phyloP scores from a whole-genome alignment of 2,329 filamentous ascomycete genomes.

The Alternaria brassicae region DNA sequence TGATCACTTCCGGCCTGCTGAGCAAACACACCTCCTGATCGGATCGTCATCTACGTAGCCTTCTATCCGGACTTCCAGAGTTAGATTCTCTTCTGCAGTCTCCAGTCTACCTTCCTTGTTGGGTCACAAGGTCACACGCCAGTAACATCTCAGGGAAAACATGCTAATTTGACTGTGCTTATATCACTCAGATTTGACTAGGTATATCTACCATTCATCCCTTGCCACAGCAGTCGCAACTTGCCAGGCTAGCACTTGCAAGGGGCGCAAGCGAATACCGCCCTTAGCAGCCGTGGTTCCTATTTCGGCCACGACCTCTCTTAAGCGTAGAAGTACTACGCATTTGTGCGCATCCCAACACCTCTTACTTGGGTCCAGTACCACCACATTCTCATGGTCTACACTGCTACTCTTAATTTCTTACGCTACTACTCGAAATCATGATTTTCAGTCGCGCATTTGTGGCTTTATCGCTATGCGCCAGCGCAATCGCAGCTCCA shows the following conservation, averaged over 20 bases:
- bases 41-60: not conserved
- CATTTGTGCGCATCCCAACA: slow-evolving; percentile 12
- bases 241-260: slow-evolving; percentile 14
- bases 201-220: slow-evolving; percentile 9
- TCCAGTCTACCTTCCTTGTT: slow-evolving; percentile 1
- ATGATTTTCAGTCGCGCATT: slow-evolving; percentile 39
- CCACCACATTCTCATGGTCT: slow-evolving; percentile 14
- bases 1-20: not conserved
- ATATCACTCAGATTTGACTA: slow-evolving; percentile 11
- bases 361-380: slow-evolving; percentile 16
- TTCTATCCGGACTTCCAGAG: not conserved
- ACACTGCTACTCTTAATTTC: slow-evolving; percentile 12
- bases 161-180: slow-evolving; percentile 14
- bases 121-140: slow-evolving; percentile 4
- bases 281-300: slow-evolving; percentile 8
- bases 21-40: not conserved
- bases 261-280: slow-evolving; percentile 1
- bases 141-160: slow-evolving; percentile 8
- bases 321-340: slow-evolving; percentile 11
- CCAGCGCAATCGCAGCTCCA: slow-evolving; percentile 37
- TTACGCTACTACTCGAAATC: slow-evolving; percentile 17
- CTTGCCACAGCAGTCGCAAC: slow-evolving; percentile 6
- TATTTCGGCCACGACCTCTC: not conserved
- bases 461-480: slow-evolving; percentile 32
- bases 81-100: not conserved